Conservation (phyloP, 208 protist genomes). For the Leishmania gerbilli region DNA sequence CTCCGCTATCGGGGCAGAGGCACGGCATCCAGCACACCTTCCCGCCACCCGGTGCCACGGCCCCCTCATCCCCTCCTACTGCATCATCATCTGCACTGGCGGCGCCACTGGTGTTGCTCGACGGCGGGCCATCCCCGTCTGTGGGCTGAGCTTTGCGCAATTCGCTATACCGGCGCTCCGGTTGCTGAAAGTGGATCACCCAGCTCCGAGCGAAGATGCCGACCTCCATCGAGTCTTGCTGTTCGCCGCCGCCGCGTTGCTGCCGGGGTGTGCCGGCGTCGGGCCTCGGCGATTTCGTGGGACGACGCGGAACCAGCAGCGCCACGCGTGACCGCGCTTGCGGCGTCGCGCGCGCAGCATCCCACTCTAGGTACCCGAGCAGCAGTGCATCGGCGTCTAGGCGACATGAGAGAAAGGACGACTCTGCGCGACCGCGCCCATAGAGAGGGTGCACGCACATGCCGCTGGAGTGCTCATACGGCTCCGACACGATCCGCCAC, state of each 20-base stretch:
- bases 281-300: neutral
- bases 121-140: neutral
- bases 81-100: neutral
- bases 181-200: conserved; percentile 3
- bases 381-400: conserved; percentile 22
- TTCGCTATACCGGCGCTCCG: neutral
- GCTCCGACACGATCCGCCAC: conserved; percentile 22
- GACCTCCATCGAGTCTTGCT: neutral
- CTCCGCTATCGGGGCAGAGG: neutral
- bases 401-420: conserved; percentile 19
- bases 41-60: neutral
- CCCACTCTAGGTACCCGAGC: conserved; percentile 12
- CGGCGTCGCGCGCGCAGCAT: neutral
- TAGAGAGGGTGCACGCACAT: conserved; percentile 21
- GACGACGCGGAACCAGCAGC: conserved; percentile 12
- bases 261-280: neutral
- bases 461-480: neutral
- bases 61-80: neutral
- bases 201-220: conserved; percentile 16
- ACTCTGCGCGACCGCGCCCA: conserved; percentile 5
- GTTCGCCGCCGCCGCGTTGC: too few relatives aligned
- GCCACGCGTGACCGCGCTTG: conserved; percentile 5
- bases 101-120: neutral
- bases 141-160: neutral
- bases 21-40: conserved; percentile 10